These are phyloP conservation scores for Solanum chmielewskii DNA, from an alignment of 257 asterid genomes.

Conservation along the genomic window DNA sequence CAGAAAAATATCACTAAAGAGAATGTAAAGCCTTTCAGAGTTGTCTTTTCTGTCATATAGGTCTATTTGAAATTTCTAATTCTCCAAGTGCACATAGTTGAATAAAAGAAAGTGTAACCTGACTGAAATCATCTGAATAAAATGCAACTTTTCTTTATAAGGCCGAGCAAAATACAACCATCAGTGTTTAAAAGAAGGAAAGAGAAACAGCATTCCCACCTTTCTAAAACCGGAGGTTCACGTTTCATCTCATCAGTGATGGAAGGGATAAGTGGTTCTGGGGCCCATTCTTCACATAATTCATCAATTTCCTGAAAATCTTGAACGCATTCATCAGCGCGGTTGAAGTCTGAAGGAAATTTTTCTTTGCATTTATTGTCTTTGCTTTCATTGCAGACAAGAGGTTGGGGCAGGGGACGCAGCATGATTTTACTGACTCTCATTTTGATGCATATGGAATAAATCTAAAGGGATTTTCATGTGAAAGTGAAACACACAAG, in stretches of 20 bases:
- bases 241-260: conserved; percentile 52
- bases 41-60: not conserved
- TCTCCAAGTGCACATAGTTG: not conserved
- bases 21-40: not conserved
- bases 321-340: conserved; percentile 3
- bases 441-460: not conserved
- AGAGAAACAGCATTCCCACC: conserved; percentile 27
- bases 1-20: not conserved
- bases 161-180: not conserved
- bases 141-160: not conserved
- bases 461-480: not conserved
- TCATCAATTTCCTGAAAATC: conserved; percentile 85
- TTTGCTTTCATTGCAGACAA: not conserved
- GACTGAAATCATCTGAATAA: not conserved
- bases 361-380: not conserved
- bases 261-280: conserved; percentile 74
- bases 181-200: not conserved
- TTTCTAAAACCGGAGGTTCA: conserved; percentile 79
- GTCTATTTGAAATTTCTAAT: not conserved
- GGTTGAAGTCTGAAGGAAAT: not conserved
- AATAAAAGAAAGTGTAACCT: not conserved
- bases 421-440: not conserved
- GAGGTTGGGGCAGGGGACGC: not conserved
- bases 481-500: not conserved
- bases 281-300: conserved; percentile 87